These are phyloP conservation scores for Podospora tetraspora DNA, from an alignment of 495 filamentous ascomycete species.

Conservation along the genomic window DNA sequence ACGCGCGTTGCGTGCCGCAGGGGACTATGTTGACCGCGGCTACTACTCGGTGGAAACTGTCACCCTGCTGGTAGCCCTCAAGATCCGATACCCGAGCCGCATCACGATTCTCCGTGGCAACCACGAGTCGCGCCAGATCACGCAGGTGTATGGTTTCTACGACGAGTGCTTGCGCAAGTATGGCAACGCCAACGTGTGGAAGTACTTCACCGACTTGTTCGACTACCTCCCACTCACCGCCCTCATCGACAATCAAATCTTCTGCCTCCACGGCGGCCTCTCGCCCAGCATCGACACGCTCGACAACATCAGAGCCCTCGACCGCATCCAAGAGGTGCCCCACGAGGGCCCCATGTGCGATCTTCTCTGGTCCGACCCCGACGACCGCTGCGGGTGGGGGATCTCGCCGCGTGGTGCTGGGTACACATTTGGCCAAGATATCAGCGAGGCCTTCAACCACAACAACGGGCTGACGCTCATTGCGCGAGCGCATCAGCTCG, in stretches of 20 bases:
- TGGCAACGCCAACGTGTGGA: conserved; percentile 98
- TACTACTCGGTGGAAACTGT: conserved; percentile 98
- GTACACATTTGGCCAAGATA: conserved; percentile 99
- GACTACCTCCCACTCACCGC: conserved; percentile 98
- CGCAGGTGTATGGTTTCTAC: conserved; percentile 96
- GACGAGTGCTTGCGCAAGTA: conserved; percentile 97
- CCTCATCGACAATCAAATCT: conserved; percentile 99
- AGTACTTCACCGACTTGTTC: conserved; percentile 98
- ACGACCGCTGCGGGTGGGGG: conserved; percentile 97
- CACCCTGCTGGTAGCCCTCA: conserved; percentile 86
- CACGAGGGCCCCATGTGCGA: conserved; percentile 99
- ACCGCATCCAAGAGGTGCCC: conserved; percentile 96
- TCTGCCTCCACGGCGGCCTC: conserved; percentile 95
- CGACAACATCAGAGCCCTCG: conserved; percentile 93
- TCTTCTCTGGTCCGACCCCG: conserved; percentile 93
- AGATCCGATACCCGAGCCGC: conserved; percentile 92
- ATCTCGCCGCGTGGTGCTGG: conserved; percentile 95
- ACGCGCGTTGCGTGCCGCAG: conserved; percentile 37
- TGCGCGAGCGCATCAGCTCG: conserved; percentile 89
- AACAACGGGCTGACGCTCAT: conserved; percentile 97
- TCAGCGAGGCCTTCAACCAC: conserved; percentile 99
- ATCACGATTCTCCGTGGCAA: conserved; percentile 97
- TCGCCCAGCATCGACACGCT: conserved; percentile 96
- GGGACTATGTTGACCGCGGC: conserved; percentile 94
- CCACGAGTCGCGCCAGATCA: conserved; percentile 96